Evolutionary conservation across 1,284 basidiomycete genomes (phyloP), one percentile per base, ranked within the genome.

Genomic region (Takashimella tepidaria): DNA sequence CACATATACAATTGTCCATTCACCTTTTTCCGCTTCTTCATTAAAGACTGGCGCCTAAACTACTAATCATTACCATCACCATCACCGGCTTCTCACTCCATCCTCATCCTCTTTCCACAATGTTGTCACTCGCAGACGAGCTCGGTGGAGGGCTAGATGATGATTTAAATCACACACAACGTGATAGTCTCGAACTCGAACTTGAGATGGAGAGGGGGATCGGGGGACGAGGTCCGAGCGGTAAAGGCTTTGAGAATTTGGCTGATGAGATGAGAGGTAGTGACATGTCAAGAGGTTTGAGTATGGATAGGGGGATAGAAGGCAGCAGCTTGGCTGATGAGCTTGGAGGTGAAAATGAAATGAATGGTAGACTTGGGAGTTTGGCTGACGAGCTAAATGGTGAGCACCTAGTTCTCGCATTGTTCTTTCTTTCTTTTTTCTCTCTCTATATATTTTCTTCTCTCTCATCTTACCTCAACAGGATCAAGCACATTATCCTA

Each of bases 121-220:
- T 24, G 40, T 4, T 26, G 10, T 51, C 50, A 23, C 50, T 55
- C 45, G 54, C 45, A 27, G 45, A 31, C 24, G 53, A 49, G 11
- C 48, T 50, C 48, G 53, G 45, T 20, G 21, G 27, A 26, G 37
- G 21, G 47, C 48, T 44, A 5, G 51, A 53, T 25, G 37, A 49
- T 37, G n/a, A n/a, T n/a, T n/a, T n/a, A n/a, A n/a, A n/a, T n/a
- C 47, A 49, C 22, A 26, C 22, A 21, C 40, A 27, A 37, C 49
- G 41, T 19, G 52, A 24, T 21, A 43, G 42, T 43, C 31, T 37
- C 31, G 31, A 37, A 8, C 31, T 37, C 31, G 31, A 37, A 16
- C 31, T 37, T 16, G 31, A 37, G 31, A 37, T 37, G 31, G 31
- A 37, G 31, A 37, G 8, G 31, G 31, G 31, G 10, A 16, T 16